phyloP scores from a whole-genome alignment of 768 basidiomycete species.

The Melanogaster broomeanus region DNA sequence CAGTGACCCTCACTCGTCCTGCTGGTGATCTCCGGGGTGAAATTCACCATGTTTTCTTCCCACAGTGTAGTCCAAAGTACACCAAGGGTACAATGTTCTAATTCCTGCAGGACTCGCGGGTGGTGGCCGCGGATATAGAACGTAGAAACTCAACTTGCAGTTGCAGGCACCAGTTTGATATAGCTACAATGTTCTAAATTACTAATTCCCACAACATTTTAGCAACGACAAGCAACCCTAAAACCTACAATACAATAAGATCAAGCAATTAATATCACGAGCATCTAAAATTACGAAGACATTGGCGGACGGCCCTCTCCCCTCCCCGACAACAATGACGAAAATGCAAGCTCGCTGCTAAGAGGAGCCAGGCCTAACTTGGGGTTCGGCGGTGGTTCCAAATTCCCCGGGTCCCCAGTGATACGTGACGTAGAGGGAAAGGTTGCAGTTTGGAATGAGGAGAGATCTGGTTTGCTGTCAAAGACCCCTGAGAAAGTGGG shows the following conservation, averaged over 20 bases:
- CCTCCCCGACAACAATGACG: constrained; percentile 23
- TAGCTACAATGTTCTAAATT: too few relatives aligned
- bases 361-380: constrained; percentile 40
- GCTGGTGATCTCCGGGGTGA: too few relatives aligned
- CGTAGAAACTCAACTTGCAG: too few relatives aligned
- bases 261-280: constrained; percentile 8
- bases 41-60: too few relatives aligned
- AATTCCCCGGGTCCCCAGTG: constrained; percentile 5
- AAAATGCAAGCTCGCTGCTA: constrained; percentile 36
- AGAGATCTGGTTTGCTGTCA: constrained; percentile 37
- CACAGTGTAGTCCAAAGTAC: too few relatives aligned
- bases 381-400: constrained; percentile 35
- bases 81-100: too few relatives aligned
- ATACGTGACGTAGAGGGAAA: constrained; percentile 11
- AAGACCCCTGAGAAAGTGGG: constrained; percentile 27
- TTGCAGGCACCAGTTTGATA: too few relatives aligned
- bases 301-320: constrained; percentile 13
- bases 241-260: constrained; percentile 13
- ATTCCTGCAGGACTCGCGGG: too few relatives aligned
- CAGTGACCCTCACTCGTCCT: too few relatives aligned
- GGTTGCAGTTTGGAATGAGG: constrained; percentile 32
- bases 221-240: neutral
- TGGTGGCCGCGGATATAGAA: too few relatives aligned
- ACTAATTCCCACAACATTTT: neutral
- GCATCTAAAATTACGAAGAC: constrained; percentile 14